Evolutionary conservation across 805 yeast genomes (phyloP).

Genomic region (Sugiyamaella marilandica): DNA sequence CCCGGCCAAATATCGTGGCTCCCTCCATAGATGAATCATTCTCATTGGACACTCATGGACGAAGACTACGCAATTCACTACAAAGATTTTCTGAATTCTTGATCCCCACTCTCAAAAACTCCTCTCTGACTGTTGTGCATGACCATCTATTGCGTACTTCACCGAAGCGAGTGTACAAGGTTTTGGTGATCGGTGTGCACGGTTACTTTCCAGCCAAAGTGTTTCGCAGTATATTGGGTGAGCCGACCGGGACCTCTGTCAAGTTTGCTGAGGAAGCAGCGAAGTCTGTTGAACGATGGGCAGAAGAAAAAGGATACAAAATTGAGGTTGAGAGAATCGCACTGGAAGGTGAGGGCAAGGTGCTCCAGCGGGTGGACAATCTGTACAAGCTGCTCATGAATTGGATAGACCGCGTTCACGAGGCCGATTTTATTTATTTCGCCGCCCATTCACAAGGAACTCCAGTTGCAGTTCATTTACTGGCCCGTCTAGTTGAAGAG

Average conservation of each 20-base stretch:
- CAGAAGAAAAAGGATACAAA: conserved; percentile 36
- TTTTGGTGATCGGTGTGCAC: conserved; percentile 86
- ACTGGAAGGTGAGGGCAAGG: conserved; percentile 87
- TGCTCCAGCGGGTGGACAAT: conserved; percentile 77
- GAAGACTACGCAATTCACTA: conserved; percentile 18
- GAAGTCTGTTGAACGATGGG: conserved; percentile 65
- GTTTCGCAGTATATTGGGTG: conserved; percentile 82
- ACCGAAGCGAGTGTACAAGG: conserved; percentile 42
- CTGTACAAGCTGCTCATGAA: conserved; percentile 67
- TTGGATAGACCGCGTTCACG: conserved; percentile 51
- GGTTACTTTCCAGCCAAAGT: conserved; percentile 91
- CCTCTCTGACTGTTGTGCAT: conserved; percentile 14
- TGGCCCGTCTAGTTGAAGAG: conserved; percentile 66
- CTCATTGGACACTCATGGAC: conserved; percentile 23
- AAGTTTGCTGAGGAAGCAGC: conserved; percentile 92
- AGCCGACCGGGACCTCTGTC: conserved; percentile 93
- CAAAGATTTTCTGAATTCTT: conserved; percentile 17
- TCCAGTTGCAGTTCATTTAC: conserved; percentile 77
- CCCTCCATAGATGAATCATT: conserved; percentile 26
- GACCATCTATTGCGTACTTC: conserved; percentile 29
- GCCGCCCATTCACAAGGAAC: conserved; percentile 97
- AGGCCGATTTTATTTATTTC: conserved; percentile 80
- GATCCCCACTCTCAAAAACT: conserved; percentile 13
- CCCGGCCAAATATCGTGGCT: conserved; percentile 26
- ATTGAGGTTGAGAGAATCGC: conserved; percentile 83